phyloP scores from a whole-genome alignment of 2,329 filamentous ascomycete species.

The Talaromyces sp. region DNA sequence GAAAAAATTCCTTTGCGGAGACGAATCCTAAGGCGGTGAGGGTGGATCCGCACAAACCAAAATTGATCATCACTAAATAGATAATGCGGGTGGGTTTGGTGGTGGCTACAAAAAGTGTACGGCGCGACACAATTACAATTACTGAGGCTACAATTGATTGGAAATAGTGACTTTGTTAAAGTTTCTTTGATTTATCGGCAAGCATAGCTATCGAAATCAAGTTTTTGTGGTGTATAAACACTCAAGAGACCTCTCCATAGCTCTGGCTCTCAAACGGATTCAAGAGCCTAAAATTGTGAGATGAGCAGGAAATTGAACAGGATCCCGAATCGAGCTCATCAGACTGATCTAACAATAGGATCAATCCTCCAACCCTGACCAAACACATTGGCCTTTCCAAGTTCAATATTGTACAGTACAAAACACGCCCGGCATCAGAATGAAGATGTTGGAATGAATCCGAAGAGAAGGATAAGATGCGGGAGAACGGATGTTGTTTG shows the following conservation, averaged over 20 bases:
- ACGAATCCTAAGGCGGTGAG: slow-evolving; percentile 31
- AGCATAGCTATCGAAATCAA: slow-evolving; percentile 30
- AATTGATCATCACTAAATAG: slow-evolving; percentile 7
- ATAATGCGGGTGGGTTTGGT: background rate
- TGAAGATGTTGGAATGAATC: slow-evolving; percentile 36
- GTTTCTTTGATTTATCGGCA: slow-evolving; percentile 32
- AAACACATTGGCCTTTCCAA: slow-evolving; percentile 38
- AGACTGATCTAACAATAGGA: slow-evolving; percentile 5
- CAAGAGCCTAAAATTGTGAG: slow-evolving; percentile 18
- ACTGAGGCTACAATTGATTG: background rate
- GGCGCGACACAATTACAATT: background rate
- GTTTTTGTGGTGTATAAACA: slow-evolving; percentile 38
- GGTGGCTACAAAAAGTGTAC: background rate
- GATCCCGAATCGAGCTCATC: slow-evolving; percentile 27
- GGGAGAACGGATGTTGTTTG: slow-evolving; percentile 21
- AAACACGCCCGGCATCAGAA: slow-evolving; percentile 27
- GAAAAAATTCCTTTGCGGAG: slow-evolving; percentile 27
- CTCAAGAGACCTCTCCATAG: slow-evolving; percentile 42
- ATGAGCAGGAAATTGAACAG: slow-evolving; percentile 41
- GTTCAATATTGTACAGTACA: slow-evolving; percentile 6
- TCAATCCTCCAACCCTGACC: slow-evolving; percentile 36
- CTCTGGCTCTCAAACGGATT: slow-evolving; percentile 23
- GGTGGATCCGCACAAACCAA: slow-evolving; percentile 18
- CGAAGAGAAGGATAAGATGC: slow-evolving; percentile 27
- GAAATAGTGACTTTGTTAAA: slow-evolving; percentile 20